Percentiles rank a stretch among this genome's conserved stretches.
Evolutionary conservation across 2,329 filamentous ascomycete genomes (phyloP).

Genomic region (Fusarium sp.): DNA sequence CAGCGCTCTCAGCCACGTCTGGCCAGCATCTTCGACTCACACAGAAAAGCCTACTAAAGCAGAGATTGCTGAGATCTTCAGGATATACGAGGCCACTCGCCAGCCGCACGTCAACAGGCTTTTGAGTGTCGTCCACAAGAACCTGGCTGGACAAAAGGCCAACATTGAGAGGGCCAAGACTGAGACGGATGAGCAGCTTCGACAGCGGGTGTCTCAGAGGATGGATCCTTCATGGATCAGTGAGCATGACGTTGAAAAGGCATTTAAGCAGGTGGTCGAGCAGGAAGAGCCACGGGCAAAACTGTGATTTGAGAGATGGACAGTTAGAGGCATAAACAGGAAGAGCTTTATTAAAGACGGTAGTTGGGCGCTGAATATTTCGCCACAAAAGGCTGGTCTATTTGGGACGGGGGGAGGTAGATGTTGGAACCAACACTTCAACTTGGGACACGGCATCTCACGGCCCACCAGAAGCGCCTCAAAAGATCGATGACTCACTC

Average conservation of each 20-base stretch:
- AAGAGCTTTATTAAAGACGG: neutral
- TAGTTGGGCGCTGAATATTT: neutral
- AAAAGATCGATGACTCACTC: neutral
- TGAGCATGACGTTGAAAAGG: conserved; percentile 58
- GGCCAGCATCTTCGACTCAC: conserved; percentile 32
- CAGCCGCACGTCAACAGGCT: conserved; percentile 54
- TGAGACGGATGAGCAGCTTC: conserved; percentile 54
- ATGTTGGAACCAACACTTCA: neutral
- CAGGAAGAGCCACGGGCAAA: neutral
- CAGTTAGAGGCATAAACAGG: neutral
- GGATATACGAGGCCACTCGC: conserved; percentile 57
- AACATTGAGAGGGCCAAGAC: conserved; percentile 24
- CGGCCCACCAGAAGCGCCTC: neutral
- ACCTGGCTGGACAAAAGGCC: conserved; percentile 16
- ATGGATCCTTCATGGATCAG: conserved; percentile 58
- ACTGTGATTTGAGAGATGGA: neutral
- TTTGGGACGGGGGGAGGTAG: no score
- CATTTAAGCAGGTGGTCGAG: conserved; percentile 50
- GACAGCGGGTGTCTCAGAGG: conserved; percentile 50
- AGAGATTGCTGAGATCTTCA: conserved; percentile 47
- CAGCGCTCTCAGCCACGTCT: conserved; percentile 52
- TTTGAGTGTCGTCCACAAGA: conserved; percentile 30
- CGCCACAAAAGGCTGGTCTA: neutral
- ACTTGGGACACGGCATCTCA: neutral
- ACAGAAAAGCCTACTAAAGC: conserved; percentile 19